Evolutionary conservation across 768 basidiomycete species (phyloP), one percentile per base, ranked within the genome.

Genomic region (Tylopilus subfusipes): DNA sequence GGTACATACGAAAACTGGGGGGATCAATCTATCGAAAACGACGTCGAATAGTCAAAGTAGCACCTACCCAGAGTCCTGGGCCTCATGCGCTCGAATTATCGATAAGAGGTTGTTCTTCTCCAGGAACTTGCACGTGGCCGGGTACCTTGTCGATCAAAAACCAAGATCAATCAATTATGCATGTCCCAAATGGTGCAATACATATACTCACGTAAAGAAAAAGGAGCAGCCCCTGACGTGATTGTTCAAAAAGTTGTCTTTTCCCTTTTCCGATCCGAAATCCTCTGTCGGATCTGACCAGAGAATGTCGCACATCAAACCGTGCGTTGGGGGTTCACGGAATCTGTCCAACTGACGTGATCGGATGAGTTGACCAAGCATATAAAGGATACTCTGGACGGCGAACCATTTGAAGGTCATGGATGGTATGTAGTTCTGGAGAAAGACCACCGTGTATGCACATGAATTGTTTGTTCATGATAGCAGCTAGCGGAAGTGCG

Each of bases 11-110:
- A 66, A 90, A 94, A 12, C 89, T 89, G 59, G 47, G 7, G 19
- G 39, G 10, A 34, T 33, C 36, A 43, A 10, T 42, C 5, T 21
- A 25, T 40, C 42, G 24, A n/a, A 7, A 43, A 48, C 14, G 44
- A 27, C 24, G 33, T 25, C 2, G 22, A 33, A 24, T 43, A 19
- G 36, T 13, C 24, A 44, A 52, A 48, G 53, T 24, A 31, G 31
- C 18, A 65, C 82, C 50, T 67, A 94, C 87, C 95, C 95, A 5
- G 91, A 88, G 72, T 98, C 95, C 71, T 98, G 96, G 2, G 93
- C 96, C 73, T 98, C 96, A 59, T 98, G 96, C 14, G 92, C 96
- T 27, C 96, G 86, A 57, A 99, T 95, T 62, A 98, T 82, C 8
- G 91, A 90, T n/a, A 99, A 74, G 11, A 99, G 75, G 45, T 82